Conservation (phyloP, 2,329 filamentous ascomycete genomes). For the Colletotrichum cereale region DNA sequence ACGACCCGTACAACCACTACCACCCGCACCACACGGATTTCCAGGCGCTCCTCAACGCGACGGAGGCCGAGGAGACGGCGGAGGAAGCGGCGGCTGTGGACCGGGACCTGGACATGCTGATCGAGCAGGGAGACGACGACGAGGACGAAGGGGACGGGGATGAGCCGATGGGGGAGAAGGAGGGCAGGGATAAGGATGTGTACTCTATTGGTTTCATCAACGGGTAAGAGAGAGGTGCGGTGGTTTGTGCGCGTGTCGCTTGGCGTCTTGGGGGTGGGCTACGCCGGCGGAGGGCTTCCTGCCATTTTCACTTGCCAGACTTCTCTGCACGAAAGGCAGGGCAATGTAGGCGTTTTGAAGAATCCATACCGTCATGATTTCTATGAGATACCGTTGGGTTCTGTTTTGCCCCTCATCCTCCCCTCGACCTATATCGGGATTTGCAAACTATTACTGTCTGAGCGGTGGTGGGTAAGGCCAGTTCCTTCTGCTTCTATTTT, state of each 20-base stretch:
- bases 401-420: background rate
- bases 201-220: slow-evolving; percentile 29
- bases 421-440: too few relatives aligned
- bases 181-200: slow-evolving; percentile 31
- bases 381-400: background rate
- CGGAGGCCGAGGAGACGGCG: slow-evolving; percentile 52
- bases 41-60: slow-evolving; percentile 65
- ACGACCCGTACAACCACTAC: slow-evolving; percentile 56
- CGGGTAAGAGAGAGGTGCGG: background rate
- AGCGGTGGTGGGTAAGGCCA: too few relatives aligned
- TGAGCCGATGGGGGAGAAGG: slow-evolving; percentile 32
- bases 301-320: background rate
- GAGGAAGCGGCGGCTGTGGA: slow-evolving; percentile 58
- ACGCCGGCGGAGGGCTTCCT: background rate
- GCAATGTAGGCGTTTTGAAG: background rate
- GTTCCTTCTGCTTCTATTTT: too few relatives aligned
- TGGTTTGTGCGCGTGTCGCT: background rate
- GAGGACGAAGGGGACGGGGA: slow-evolving; percentile 57
- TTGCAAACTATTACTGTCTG: too few relatives aligned
- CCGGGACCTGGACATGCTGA: slow-evolving; percentile 65
- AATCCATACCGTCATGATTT: too few relatives aligned
- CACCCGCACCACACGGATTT: slow-evolving; percentile 59
- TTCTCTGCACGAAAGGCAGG: background rate
- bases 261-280: background rate
- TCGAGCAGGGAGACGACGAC: slow-evolving; percentile 60